Percentiles rank a stretch among this genome's conserved stretches.
phyloP scores from a whole-genome alignment of 495 filamentous ascomycete species.

The Venustampulla echinocandica region DNA sequence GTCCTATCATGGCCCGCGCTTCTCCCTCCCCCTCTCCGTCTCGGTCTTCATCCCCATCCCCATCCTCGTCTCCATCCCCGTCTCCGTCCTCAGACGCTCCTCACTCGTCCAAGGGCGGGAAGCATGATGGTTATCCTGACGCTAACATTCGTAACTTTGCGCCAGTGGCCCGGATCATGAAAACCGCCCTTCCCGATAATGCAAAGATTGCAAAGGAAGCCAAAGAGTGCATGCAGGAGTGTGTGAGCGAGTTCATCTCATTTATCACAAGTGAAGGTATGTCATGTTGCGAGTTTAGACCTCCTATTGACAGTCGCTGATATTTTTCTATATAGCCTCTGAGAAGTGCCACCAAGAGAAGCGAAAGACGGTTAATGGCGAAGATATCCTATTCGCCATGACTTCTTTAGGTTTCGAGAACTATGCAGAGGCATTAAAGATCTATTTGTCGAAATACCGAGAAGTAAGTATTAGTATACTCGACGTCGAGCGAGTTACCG shows the following conservation, averaged over 20 bases:
- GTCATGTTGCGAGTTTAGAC: slow-evolving; percentile 21
- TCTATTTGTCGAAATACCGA: slow-evolving; percentile 94
- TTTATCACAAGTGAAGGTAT: slow-evolving; percentile 98
- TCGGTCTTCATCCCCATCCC: slow-evolving; percentile 35
- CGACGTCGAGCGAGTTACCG: slow-evolving; percentile 1
- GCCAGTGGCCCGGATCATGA: slow-evolving; percentile 99
- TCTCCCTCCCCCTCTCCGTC: slow-evolving; percentile 36
- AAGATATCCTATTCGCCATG: slow-evolving; percentile 98
- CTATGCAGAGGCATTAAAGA: slow-evolving; percentile 94
- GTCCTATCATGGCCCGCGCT: slow-evolving; percentile 43
- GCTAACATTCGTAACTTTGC: slow-evolving; percentile 86
- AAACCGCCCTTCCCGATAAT: slow-evolving; percentile 90
- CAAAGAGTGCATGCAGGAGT: slow-evolving; percentile 99
- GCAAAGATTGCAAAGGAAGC: slow-evolving; percentile 99
- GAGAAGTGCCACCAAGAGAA: slow-evolving; percentile 99
- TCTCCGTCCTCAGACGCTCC: slow-evolving; percentile 37
- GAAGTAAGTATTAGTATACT: slow-evolving; percentile 59
- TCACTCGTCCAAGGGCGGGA: slow-evolving; percentile 37
- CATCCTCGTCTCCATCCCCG: slow-evolving; percentile 33
- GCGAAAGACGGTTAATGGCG: slow-evolving; percentile 96
- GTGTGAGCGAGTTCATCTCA: slow-evolving; percentile 99
- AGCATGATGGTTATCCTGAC: slow-evolving; percentile 44
- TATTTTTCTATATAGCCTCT: slow-evolving; percentile 58
- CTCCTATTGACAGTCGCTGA: slow-evolving; percentile 3
- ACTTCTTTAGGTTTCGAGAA: slow-evolving; percentile 98